Evolutionary conservation across 1,284 basidiomycete genomes (phyloP).

Genomic region (Puccinia coronata): DNA sequence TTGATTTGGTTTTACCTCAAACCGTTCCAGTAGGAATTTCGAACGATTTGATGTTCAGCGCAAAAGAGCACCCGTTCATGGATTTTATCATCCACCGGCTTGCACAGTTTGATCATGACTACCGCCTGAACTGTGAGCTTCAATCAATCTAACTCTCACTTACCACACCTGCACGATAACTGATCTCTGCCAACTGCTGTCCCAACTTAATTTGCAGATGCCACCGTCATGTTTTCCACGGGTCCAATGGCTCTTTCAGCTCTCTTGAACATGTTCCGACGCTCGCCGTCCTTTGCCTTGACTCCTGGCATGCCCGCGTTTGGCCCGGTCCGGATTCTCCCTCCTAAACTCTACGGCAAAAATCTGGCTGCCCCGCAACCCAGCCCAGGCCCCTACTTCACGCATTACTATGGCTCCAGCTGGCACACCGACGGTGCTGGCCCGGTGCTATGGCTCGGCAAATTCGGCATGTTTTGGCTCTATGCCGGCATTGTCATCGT

Average conservation of each 20-base stretch:
- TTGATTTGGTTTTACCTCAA: slow-evolving; percentile 86
- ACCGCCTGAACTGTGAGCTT: slow-evolving; percentile 23
- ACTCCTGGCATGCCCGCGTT: slow-evolving; percentile 51
- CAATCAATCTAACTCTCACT: neutral
- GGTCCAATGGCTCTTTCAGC: slow-evolving; percentile 65
- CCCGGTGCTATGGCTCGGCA: slow-evolving; percentile 55
- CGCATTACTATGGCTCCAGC: slow-evolving; percentile 92
- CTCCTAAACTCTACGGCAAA: slow-evolving; percentile 93
- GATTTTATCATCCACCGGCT: slow-evolving; percentile 80
- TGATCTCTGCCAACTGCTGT: no score
- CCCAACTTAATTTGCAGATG: slow-evolving; percentile 74
- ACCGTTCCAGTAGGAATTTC: slow-evolving; percentile 79
- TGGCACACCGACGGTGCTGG: slow-evolving; percentile 66
- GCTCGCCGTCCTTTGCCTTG: slow-evolving; percentile 80
- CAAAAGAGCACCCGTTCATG: slow-evolving; percentile 83
- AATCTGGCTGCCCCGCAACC: slow-evolving; percentile 87
- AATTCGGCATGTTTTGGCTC: slow-evolving; percentile 37
- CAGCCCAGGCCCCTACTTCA: slow-evolving; percentile 63
- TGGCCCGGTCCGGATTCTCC: slow-evolving; percentile 73
- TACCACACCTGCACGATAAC: slow-evolving; percentile 53
- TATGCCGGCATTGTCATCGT: slow-evolving; percentile 27
- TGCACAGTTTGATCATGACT: slow-evolving; percentile 46
- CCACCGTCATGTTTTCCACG: slow-evolving; percentile 99
- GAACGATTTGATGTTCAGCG: slow-evolving; percentile 94
- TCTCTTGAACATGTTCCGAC: slow-evolving; percentile 55